Percentiles rank a stretch among this genome's conserved stretches.
Evolutionary conservation across 129 eudicot species (phyloP).

Genomic region (Flaveria brownii): DNA sequence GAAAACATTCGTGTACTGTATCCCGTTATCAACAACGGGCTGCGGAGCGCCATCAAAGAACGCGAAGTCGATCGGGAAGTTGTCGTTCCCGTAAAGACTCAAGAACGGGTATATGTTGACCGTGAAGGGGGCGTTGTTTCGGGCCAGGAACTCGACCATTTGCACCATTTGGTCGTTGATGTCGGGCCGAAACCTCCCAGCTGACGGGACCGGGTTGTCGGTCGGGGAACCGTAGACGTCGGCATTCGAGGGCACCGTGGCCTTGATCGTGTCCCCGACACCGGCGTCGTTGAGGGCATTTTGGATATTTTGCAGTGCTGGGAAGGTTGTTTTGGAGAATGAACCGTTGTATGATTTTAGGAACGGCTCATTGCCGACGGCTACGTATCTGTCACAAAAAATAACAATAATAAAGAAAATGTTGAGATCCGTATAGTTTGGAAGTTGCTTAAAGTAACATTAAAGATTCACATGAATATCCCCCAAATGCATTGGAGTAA

Average conservation of each 20-base stretch:
- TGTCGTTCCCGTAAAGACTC: constrained; percentile 69
- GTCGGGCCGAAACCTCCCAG: constrained; percentile 72
- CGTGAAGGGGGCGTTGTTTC: constrained; percentile 77
- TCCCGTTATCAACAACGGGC: constrained; percentile 64
- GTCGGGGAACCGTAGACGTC: constrained; percentile 75
- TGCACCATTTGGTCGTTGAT: constrained; percentile 62
- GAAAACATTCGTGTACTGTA: constrained; percentile 69
- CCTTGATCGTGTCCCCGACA: constrained; percentile 23
- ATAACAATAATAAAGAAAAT: constrained; percentile 7
- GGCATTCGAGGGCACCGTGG: constrained; percentile 28
- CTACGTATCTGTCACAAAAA: constrained; percentile 71
- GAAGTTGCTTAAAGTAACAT: constrained; percentile 36
- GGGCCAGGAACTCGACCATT: constrained; percentile 62
- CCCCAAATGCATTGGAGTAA: neutral
- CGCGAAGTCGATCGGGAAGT: constrained; percentile 81
- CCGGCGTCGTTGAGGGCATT: constrained; percentile 36
- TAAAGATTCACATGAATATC: constrained; percentile 25
- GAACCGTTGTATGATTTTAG: constrained; percentile 32
- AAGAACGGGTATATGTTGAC: constrained; percentile 86
- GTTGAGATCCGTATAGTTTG: constrained; percentile 33
- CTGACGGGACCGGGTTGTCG: constrained; percentile 66
- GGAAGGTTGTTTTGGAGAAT: constrained; percentile 23
- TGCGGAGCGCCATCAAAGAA: constrained; percentile 70
- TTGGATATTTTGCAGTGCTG: constrained; percentile 29
- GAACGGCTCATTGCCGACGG: constrained; percentile 35